Evolutionary conservation across 192 early-diverging fungal species (phyloP).

Genomic region (Podila horticola): DNA sequence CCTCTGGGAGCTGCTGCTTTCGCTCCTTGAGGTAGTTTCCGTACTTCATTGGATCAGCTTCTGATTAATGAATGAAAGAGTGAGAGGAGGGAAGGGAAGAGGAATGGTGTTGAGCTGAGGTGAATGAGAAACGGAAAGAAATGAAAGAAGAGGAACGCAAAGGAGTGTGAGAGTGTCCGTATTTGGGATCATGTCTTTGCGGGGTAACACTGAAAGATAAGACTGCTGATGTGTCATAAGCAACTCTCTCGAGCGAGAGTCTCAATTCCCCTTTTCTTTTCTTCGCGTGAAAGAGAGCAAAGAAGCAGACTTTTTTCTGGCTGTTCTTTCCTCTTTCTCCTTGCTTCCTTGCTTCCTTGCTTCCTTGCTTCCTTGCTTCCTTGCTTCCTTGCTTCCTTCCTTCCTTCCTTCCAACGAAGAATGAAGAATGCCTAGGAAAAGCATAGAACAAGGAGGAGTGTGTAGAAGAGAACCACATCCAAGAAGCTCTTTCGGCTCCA

Average conservation of each 20-base stretch:
- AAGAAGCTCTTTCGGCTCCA: neutral
- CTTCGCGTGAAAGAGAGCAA: conserved; percentile 3
- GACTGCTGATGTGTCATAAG: no score
- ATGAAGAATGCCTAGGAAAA: no score
- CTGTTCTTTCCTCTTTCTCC: neutral
- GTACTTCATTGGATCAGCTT: conserved; percentile 70
- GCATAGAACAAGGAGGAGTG: no score
- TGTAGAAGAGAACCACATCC: no score
- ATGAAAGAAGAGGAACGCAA: neutral
- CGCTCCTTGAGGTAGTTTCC: conserved; percentile 75
- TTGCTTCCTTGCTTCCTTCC: neutral
- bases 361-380: neutral
- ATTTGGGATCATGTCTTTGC: neutral
- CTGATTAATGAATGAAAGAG: neutral
- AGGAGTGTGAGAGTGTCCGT: neutral
- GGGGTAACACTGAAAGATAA: no score
- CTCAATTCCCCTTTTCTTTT: conserved; percentile 1
- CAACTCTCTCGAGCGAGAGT: no score
- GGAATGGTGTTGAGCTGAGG: no score
- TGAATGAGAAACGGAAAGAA: no score
- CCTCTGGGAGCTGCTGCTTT: conserved; percentile 67
- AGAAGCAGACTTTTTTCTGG: neutral
- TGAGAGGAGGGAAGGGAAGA: neutral
- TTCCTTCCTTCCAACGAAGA: neutral
- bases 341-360: neutral